Conservation (phyloP, 2,329 filamentous ascomycete species). For the Aspergillus sojae region DNA sequence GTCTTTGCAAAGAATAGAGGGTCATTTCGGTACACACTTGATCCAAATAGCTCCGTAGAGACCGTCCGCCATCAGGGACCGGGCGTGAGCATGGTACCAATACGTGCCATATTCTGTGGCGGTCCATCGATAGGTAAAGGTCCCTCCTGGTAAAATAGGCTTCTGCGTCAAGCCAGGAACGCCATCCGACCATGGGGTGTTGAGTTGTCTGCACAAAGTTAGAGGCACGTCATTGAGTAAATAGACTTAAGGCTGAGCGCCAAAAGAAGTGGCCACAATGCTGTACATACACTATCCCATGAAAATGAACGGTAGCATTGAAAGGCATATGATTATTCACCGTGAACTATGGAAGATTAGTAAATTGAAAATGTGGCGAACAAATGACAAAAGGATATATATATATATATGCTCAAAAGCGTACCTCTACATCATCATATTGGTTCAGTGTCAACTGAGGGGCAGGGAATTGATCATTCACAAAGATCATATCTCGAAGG, state of each 20-base stretch:
- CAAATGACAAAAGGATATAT: background rate
- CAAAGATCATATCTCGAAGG: constrained; percentile 34
- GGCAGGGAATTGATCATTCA: constrained; percentile 38
- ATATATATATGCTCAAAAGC: background rate
- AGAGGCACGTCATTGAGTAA: background rate
- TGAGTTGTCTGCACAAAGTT: constrained; percentile 39
- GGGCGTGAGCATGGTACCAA: constrained; percentile 60
- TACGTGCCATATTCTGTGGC: constrained; percentile 60
- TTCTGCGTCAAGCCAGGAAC: constrained; percentile 59
- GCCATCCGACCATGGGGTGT: constrained; percentile 62
- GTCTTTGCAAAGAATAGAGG: background rate
- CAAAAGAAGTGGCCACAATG: background rate
- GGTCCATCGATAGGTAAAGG: constrained; percentile 56
- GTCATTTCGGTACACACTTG: constrained; percentile 19
- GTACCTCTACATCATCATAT: constrained; percentile 33
- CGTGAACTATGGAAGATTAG: constrained; percentile 23
- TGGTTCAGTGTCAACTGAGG: constrained; percentile 31
- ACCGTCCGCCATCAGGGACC: constrained; percentile 61
- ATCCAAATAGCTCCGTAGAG: constrained; percentile 54
- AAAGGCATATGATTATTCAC: constrained; percentile 35
- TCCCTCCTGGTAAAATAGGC: constrained; percentile 53
- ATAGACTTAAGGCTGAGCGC: background rate
- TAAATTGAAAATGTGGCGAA: background rate
- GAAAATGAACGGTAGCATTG: constrained; percentile 37
- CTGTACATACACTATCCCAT: constrained; percentile 41